phyloP scores from a whole-genome alignment of 2,329 filamentous ascomycete genomes.

The Apiospora koreana region DNA sequence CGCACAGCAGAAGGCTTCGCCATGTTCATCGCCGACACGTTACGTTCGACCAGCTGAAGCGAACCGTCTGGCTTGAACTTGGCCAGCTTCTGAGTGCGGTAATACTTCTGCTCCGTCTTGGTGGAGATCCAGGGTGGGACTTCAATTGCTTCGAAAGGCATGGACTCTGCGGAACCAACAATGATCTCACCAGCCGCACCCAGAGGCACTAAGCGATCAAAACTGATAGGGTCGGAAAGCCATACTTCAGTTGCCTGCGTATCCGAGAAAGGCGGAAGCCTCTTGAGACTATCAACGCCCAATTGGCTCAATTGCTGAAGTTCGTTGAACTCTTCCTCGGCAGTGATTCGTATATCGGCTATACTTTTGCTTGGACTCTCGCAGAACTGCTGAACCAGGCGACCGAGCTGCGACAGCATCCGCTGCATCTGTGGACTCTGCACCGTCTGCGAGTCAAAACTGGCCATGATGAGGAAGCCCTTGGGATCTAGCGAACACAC shows the following conservation, averaged over 20 bases:
- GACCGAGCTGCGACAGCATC: slow-evolving; percentile 53
- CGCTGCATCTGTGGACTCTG: slow-evolving; percentile 51
- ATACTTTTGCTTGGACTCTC: slow-evolving; percentile 34
- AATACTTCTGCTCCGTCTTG: slow-evolving; percentile 30
- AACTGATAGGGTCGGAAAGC: slow-evolving; percentile 40
- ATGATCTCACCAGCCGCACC: slow-evolving; percentile 47
- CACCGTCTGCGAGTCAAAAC: slow-evolving; percentile 65
- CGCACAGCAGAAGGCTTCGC: slow-evolving; percentile 15
- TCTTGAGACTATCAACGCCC: slow-evolving; percentile 22
- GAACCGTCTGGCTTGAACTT: slow-evolving; percentile 35
- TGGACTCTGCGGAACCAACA: slow-evolving; percentile 26
- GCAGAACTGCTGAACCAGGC: slow-evolving; percentile 52
- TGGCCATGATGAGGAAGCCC: slow-evolving; percentile 61
- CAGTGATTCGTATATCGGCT: slow-evolving; percentile 36
- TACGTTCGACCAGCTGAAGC: slow-evolving; percentile 32
- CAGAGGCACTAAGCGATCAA: slow-evolving; percentile 37
- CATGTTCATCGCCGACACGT: slow-evolving; percentile 14
- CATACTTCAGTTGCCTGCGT: slow-evolving; percentile 34
- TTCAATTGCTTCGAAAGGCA: slow-evolving; percentile 8
- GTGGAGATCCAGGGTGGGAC: slow-evolving; percentile 31
- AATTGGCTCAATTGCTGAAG: slow-evolving; percentile 31
- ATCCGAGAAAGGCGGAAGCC: slow-evolving; percentile 21
- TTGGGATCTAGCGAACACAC: slow-evolving; percentile 61
- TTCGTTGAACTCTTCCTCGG: slow-evolving; percentile 34
- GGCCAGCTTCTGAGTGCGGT: slow-evolving; percentile 42